Conservation (phyloP, 1,139 yeast genomes). For the Candida sojae region DNA sequence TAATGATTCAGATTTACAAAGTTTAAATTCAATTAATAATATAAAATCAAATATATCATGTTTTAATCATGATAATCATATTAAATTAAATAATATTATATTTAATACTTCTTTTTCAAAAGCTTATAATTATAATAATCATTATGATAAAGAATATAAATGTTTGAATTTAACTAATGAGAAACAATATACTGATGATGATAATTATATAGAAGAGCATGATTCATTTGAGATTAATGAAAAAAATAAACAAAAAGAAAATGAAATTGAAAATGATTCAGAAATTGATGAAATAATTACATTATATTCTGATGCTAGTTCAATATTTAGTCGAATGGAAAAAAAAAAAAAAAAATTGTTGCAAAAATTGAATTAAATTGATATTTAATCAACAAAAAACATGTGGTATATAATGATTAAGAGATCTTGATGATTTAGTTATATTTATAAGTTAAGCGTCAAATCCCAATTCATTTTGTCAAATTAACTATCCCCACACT, state of each 20-base stretch:
- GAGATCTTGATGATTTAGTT: too few relatives aligned
- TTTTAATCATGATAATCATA: not conserved
- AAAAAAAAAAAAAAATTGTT: too few relatives aligned
- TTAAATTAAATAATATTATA: not conserved
- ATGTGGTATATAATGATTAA: too few relatives aligned
- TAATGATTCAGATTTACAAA: not conserved
- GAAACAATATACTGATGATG: not conserved
- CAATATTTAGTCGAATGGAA: not conserved
- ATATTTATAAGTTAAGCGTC: too few relatives aligned
- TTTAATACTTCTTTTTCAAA: not conserved
- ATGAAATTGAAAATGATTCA: not conserved
- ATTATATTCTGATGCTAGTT: slow-evolving; percentile 2
- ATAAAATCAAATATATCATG: not conserved
- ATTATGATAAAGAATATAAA: not conserved
- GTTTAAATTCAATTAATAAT: not conserved
- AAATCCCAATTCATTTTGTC: too few relatives aligned
- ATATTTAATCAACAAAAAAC: too few relatives aligned
- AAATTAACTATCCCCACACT: too few relatives aligned
- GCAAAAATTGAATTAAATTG: too few relatives aligned
- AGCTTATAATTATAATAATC: not conserved
- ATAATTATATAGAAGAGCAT: not conserved
- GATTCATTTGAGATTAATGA: too few relatives aligned
- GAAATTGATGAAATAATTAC: not conserved
- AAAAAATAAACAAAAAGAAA: not conserved
- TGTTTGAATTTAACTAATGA: slow-evolving; percentile 3